These are phyloP conservation scores for Phytophthora pseudosyringae DNA, from an alignment of 352 stramenopile genomes.

Conservation along the genomic window DNA sequence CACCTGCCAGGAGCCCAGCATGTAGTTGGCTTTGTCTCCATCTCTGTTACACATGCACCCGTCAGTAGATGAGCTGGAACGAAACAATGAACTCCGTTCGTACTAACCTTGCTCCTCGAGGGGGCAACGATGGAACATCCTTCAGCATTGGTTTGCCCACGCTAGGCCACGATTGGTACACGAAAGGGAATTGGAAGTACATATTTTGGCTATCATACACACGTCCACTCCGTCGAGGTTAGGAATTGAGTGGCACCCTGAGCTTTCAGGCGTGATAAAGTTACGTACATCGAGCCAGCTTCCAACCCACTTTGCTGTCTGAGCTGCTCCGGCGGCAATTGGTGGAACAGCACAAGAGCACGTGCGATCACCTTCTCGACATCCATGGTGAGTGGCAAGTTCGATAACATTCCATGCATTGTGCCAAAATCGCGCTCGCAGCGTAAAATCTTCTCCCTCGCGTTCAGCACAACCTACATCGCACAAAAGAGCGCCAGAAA, in stretches of 20 bases:
- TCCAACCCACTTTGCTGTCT: conserved; percentile 31
- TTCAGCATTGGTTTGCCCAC: conserved; percentile 32
- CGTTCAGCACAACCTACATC: conserved; percentile 63
- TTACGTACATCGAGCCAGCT: conserved; percentile 30
- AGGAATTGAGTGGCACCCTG: neutral
- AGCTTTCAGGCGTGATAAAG: neutral
- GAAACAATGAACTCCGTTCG: neutral
- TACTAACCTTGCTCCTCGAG: conserved; percentile 33
- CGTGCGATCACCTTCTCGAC: conserved; percentile 66
- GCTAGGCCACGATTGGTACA: conserved; percentile 45
- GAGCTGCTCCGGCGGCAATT: conserved; percentile 52
- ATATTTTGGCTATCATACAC: conserved; percentile 22
- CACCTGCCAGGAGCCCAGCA: conserved; percentile 36
- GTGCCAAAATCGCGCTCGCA: conserved; percentile 82
- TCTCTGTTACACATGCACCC: conserved; percentile 6
- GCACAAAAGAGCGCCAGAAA: neutral
- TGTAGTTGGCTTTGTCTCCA: conserved; percentile 16
- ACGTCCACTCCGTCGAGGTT: neutral
- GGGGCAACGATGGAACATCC: conserved; percentile 32
- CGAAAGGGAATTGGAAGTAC: conserved; percentile 50
- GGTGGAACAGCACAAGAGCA: conserved; percentile 64
- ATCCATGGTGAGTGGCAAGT: conserved; percentile 78
- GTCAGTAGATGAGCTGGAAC: neutral
- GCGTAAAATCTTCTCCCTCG: conserved; percentile 60
- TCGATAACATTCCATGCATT: conserved; percentile 77